Conservation (phyloP, 2,329 filamentous ascomycete species). For the Diaporthe amygdali region DNA sequence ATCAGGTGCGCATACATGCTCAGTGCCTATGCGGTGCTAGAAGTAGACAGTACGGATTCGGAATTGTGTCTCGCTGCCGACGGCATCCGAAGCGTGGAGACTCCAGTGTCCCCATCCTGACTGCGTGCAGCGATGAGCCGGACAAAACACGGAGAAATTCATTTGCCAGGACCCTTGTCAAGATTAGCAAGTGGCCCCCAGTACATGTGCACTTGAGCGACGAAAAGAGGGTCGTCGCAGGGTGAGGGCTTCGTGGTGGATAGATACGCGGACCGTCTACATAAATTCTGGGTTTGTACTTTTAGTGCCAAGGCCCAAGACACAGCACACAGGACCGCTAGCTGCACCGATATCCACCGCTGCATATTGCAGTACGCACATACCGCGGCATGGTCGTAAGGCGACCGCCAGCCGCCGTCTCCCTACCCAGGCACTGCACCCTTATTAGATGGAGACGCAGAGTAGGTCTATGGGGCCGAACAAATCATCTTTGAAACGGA, state of each 20-base stretch:
- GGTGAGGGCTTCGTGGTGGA: neutral
- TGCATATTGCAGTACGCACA: neutral
- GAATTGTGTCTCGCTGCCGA: constrained; percentile 1
- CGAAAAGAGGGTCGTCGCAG: neutral
- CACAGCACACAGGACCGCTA: too few species aligned
- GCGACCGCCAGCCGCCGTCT: neutral
- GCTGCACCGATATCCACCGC: neutral
- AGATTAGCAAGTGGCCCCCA: neutral
- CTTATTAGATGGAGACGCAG: constrained; percentile 6
- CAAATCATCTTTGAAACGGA: constrained; percentile 10
- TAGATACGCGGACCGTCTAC: neutral
- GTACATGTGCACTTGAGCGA: neutral
- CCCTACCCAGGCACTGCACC: neutral
- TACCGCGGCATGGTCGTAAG: neutral
- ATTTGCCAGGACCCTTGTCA: constrained; percentile 18
- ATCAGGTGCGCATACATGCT: neutral
- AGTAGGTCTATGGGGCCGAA: neutral
- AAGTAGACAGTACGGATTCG: neutral
- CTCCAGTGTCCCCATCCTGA: neutral
- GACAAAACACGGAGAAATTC: constrained; percentile 23
- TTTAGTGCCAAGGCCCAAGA: neutral
- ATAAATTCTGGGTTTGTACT: neutral
- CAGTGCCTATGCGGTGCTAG: neutral
- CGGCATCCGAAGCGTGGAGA: neutral
- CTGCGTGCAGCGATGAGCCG: constrained; percentile 18